Evolutionary conservation across 768 basidiomycete genomes (phyloP).

Genomic region (Termitomyces heimii): DNA sequence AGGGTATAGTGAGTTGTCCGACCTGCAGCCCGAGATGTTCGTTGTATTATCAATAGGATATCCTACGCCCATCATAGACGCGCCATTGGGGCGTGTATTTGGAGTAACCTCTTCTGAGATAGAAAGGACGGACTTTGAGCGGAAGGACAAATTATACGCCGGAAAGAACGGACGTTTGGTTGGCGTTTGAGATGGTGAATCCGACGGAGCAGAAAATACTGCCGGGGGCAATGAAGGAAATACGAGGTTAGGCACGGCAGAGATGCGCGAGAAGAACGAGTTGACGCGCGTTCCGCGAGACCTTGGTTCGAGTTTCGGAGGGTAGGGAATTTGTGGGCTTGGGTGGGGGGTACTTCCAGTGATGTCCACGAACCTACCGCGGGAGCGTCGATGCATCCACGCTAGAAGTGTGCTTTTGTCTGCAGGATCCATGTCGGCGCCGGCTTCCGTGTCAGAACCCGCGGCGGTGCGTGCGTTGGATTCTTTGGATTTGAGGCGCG

Average conservation of each 20-base stretch:
- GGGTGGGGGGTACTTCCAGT: neutral
- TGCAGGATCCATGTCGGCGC: slow-evolving; percentile 4
- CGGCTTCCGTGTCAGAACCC: slow-evolving; percentile 10
- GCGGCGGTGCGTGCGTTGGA: neutral
- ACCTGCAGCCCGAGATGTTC: neutral
- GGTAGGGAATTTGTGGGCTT: neutral
- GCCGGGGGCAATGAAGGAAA: slow-evolving; percentile 1
- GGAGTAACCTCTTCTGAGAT: neutral
- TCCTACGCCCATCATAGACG: neutral
- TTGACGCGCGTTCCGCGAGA: neutral
- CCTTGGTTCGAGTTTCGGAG: neutral
- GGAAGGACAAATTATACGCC: slow-evolving; percentile 1
- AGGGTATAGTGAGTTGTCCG: neutral
- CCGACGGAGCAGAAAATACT: neutral
- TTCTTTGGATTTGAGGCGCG: neutral
- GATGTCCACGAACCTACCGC: slow-evolving; percentile 19
- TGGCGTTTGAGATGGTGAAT: neutral
- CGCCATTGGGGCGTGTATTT: neutral
- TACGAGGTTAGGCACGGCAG: slow-evolving; percentile 10
- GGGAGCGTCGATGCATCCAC: slow-evolving; percentile 23
- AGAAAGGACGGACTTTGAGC: neutral
- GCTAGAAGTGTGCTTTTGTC: slow-evolving; percentile 16
- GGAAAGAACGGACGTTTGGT: neutral
- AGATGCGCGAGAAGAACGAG: slow-evolving; percentile 12
- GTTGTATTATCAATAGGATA: neutral